These are phyloP conservation scores for Rhynchosporium graminicola DNA, from an alignment of 2,329 filamentous ascomycete genomes.

Conservation along the genomic window DNA sequence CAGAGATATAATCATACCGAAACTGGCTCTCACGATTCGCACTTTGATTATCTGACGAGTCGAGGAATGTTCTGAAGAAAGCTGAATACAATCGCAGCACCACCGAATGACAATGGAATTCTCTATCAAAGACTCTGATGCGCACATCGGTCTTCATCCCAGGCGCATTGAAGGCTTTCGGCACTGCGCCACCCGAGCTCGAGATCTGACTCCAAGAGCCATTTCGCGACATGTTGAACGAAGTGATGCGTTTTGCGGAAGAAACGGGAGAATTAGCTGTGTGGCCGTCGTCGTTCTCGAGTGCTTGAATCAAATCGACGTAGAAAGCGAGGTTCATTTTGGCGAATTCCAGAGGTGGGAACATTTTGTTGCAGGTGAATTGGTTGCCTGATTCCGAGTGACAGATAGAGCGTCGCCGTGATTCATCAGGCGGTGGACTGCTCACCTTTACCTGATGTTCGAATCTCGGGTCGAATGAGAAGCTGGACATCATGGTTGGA, in stretches of 20 bases:
- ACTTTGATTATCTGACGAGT: conserved; percentile 1
- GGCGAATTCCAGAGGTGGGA: conserved; percentile 9
- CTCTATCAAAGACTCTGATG: conserved; percentile 20
- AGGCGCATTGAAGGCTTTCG: conserved; percentile 14
- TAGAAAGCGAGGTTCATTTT: conserved; percentile 19
- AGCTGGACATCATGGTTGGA: neutral
- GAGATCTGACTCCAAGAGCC: conserved; percentile 8
- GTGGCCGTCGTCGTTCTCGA: conserved; percentile 3
- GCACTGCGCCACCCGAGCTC: neutral
- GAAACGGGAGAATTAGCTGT: conserved; percentile 8
- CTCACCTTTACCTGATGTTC: neutral
- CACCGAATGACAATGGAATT: conserved; percentile 24
- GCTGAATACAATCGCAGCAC: conserved; percentile 20
- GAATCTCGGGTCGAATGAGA: neutral
- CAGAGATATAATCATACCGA: conserved; percentile 26
- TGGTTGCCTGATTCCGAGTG: conserved; percentile 2
- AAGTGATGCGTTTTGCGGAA: conserved; percentile 3
- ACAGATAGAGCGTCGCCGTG: neutral
- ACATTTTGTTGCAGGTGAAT: conserved; percentile 7
- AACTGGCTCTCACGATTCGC: conserved; percentile 13
- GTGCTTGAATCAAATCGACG: conserved; percentile 11
- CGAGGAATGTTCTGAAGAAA: conserved; percentile 23
- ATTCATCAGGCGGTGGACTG: conserved; percentile 1
- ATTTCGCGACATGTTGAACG: conserved; percentile 10
- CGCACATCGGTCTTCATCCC: conserved; percentile 23